Conservation (phyloP, 495 filamentous ascomycete genomes). For the Chaetomium fimeti region DNA sequence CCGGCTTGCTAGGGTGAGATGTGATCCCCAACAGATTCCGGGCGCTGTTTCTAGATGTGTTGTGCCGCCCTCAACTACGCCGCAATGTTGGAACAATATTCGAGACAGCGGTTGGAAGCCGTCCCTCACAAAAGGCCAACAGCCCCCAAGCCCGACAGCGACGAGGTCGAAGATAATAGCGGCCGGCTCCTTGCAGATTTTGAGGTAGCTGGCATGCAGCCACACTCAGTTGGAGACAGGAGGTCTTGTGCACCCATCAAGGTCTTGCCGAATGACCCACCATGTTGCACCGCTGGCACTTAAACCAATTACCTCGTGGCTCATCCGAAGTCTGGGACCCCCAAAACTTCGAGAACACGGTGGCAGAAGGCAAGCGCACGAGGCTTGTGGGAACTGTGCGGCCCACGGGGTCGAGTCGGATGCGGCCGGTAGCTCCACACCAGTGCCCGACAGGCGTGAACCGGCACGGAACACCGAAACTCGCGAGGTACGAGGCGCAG, state of each 20-base stretch:
- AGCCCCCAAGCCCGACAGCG: not conserved
- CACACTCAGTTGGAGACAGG: conserved; percentile 8
- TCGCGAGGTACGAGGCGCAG: conserved; percentile 5
- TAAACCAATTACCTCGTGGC: conserved; percentile 18
- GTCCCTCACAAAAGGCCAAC: conserved; percentile 7
- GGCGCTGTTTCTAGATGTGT: not conserved
- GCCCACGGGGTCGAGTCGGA: conserved; percentile 11
- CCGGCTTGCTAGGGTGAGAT: not conserved
- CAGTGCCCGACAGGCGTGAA: conserved; percentile 1
- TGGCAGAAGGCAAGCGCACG: conserved; percentile 7
- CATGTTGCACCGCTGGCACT: conserved; percentile 2
- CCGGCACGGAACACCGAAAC: conserved; percentile 4
- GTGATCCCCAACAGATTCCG: conserved; percentile 7
- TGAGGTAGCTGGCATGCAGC: conserved; percentile 14
- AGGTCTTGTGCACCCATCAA: conserved; percentile 19
- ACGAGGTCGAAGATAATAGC: not conserved
- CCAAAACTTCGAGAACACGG: conserved; percentile 16
- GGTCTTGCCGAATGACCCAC: conserved; percentile 13
- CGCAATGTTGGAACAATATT: not conserved
- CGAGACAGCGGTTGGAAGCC: conserved; percentile 8
- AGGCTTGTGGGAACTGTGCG: conserved; percentile 16
- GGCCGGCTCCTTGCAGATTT: not conserved
- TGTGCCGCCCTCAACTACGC: conserved; percentile 17
- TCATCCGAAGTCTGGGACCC: not conserved
- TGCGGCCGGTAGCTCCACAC: conserved; percentile 17